Conservation (phyloP, 1,139 yeast genomes). For the Debaryomyces fabryi region DNA sequence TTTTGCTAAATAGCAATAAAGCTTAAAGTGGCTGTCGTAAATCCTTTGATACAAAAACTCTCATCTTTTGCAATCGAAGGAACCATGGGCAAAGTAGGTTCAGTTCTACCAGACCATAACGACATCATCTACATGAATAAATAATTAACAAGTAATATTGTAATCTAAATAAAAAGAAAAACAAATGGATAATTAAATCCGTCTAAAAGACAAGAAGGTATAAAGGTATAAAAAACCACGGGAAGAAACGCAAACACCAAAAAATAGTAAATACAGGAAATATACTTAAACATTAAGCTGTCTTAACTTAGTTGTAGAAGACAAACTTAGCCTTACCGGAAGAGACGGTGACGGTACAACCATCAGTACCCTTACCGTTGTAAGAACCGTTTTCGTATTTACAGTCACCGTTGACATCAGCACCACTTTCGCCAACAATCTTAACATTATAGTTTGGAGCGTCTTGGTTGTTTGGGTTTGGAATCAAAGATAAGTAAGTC, state of each 20-base stretch:
- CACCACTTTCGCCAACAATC: constrained; percentile 71
- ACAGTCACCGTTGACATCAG: constrained; percentile 74
- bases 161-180: constrained; percentile 7
- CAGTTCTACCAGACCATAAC: too few species aligned
- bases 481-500: constrained; percentile 87
- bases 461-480: constrained; percentile 85
- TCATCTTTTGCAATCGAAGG: not conserved
- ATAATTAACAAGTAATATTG: constrained; percentile 4
- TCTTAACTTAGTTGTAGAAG: constrained; percentile 38
- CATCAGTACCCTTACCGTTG: constrained; percentile 70
- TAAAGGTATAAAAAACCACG: constrained; percentile 9
- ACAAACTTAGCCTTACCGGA: constrained; percentile 78
- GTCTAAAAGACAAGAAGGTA: constrained; percentile 7
- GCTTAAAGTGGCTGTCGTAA: not conserved
- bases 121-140: not conserved
- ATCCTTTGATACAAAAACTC: not conserved
- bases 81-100: too few species aligned
- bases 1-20: too few species aligned
- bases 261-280: constrained; percentile 1
- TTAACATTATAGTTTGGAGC: constrained; percentile 84
- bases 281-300: not conserved
- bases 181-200: constrained; percentile 7
- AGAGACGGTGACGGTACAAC: constrained; percentile 93
- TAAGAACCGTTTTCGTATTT: constrained; percentile 76
- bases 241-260: constrained; percentile 7